Percentiles rank a stretch among this genome's conserved stretches.
These are phyloP conservation scores for Pyrenochaeta sp. DNA, from an alignment of 2,329 filamentous ascomycete genomes.

Conservation along the genomic window DNA sequence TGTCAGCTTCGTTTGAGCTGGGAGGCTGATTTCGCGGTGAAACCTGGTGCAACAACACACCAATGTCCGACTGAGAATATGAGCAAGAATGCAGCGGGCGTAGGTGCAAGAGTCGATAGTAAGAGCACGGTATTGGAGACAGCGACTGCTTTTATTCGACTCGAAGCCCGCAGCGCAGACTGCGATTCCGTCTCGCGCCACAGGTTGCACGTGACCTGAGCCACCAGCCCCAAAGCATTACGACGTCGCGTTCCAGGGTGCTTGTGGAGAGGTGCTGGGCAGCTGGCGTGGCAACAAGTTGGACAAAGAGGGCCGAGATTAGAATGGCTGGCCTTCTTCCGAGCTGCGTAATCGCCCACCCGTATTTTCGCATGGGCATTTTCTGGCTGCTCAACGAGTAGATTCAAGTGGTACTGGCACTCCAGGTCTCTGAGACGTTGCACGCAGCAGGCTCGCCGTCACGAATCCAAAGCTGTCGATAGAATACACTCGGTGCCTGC, in stretches of 20 bases:
- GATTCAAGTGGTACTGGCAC: constrained; percentile 6
- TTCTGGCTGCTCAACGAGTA: constrained; percentile 5
- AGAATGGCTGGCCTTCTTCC: constrained; percentile 16
- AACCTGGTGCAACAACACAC: constrained; percentile 28
- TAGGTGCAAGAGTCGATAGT: constrained; percentile 9
- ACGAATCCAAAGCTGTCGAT: constrained; percentile 4
- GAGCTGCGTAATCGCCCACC: constrained; percentile 26
- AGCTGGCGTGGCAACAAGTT: constrained; percentile 26
- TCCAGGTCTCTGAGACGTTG: constrained; percentile 15
- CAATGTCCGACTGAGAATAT: constrained; percentile 5
- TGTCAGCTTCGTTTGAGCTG: constrained; percentile 41
- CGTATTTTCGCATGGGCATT: constrained; percentile 11
- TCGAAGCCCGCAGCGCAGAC: constrained; percentile 15
- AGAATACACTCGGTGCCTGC: constrained; percentile 7
- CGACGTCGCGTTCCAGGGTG: constrained; percentile 4
- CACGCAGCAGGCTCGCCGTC: constrained; percentile 12
- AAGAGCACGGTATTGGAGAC: constrained; percentile 3
- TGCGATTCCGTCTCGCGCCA: constrained; percentile 12
- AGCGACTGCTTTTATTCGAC: constrained; percentile 12
- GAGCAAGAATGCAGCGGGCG: background rate
- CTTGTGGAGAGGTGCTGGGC: background rate
- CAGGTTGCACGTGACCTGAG: constrained; percentile 17
- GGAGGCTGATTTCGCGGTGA: constrained; percentile 41
- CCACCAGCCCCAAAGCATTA: constrained; percentile 19
- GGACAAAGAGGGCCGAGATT: constrained; percentile 19